Evolutionary conservation across 441 rosid genomes (phyloP).

Genomic region (Isatis lusitanica): DNA sequence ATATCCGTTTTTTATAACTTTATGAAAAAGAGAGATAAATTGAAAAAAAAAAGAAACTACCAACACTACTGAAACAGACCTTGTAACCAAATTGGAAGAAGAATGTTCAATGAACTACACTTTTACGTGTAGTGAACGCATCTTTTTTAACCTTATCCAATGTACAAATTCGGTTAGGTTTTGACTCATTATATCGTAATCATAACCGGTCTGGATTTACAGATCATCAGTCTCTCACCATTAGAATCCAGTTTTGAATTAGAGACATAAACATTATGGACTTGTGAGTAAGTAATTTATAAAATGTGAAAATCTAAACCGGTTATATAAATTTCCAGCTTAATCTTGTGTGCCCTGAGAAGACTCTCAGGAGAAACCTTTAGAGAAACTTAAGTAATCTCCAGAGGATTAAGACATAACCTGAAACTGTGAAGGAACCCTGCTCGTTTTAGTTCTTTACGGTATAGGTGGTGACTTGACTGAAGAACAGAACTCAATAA

Average conservation of each 20-base stretch:
- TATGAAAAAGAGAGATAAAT: background rate
- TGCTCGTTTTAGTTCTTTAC: background rate
- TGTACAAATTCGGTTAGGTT: too few relatives aligned
- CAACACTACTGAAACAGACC: too few relatives aligned
- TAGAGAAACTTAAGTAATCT: background rate
- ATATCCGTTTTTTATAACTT: background rate
- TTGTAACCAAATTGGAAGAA: too few relatives aligned
- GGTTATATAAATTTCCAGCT: background rate
- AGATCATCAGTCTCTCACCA: background rate
- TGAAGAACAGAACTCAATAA: conserved; percentile 24
- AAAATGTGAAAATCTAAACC: background rate
- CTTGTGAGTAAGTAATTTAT: background rate
- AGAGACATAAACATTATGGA: background rate
- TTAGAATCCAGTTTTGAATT: conserved; percentile 4
- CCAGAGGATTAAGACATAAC: background rate
- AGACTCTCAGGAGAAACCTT: background rate
- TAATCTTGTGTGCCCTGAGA: background rate
- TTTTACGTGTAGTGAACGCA: too few relatives aligned
- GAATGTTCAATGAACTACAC: too few relatives aligned
- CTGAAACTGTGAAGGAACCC: background rate
- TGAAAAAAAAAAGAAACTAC: background rate
- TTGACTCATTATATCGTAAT: too few relatives aligned
- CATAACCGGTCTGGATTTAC: background rate
- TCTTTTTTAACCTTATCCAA: too few relatives aligned
- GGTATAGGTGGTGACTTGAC: background rate